phyloP scores from a whole-genome alignment of 1,284 basidiomycete genomes.

The Melampsora americana region DNA sequence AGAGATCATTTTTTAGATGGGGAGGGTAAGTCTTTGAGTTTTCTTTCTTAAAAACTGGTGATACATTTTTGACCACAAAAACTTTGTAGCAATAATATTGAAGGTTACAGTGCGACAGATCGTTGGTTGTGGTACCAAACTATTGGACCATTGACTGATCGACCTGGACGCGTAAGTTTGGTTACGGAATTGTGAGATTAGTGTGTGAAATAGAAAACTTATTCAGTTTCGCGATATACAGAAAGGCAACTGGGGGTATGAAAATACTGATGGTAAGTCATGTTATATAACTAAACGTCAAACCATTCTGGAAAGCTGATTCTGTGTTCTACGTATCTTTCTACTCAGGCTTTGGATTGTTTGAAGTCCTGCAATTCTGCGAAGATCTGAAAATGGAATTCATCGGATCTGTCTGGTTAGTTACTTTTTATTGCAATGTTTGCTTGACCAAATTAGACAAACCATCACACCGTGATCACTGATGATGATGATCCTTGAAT shows the following conservation, averaged over 20 bases:
- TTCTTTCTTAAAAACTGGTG: not conserved
- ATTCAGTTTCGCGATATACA: not conserved
- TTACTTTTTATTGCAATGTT: too few relatives aligned
- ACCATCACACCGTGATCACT: not conserved
- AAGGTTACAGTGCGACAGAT: not conserved
- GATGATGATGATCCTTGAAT: not conserved
- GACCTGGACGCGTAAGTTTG: conserved; percentile 1
- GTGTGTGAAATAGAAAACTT: not conserved
- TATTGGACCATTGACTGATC: not conserved
- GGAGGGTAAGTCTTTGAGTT: not conserved
- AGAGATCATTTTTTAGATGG: not conserved
- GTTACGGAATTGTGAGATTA: not conserved
- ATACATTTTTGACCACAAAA: not conserved
- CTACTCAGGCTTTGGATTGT: not conserved
- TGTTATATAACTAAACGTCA: not conserved
- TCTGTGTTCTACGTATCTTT: not conserved
- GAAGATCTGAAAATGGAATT: not conserved
- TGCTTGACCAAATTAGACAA: too few relatives aligned
- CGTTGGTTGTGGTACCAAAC: not conserved
- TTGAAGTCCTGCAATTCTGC: conserved; percentile 1
- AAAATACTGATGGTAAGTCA: not conserved
- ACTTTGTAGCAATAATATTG: not conserved
- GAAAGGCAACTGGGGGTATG: conserved; percentile 1
- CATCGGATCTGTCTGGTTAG: conserved; percentile 5
- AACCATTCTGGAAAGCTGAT: not conserved